phyloP scores from a whole-genome alignment of 73 alveolate species.

The Tetrahymena malaccensis region DNA sequence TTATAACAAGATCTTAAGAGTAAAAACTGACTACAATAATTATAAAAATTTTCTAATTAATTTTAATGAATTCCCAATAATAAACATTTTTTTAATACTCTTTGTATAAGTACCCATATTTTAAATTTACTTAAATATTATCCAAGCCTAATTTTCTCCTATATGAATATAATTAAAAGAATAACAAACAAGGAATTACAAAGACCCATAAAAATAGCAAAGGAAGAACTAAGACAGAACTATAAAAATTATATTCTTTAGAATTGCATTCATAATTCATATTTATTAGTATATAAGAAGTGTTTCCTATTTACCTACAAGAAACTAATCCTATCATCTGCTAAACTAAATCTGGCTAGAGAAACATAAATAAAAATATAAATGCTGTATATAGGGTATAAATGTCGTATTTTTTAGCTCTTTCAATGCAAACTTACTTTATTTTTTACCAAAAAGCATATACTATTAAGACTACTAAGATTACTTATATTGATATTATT shows the following conservation, averaged over 20 bases:
- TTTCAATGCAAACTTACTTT: too few relatives aligned
- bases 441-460: not conserved
- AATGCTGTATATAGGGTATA: not conserved
- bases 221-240: not conserved
- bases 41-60: too few relatives aligned
- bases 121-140: too few relatives aligned
- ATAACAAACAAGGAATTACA: not conserved
- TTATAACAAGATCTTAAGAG: not conserved
- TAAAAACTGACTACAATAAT: too few relatives aligned
- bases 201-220: not conserved
- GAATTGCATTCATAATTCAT: not conserved
- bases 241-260: too few relatives aligned
- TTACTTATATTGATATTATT: not conserved
- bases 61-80: not conserved
- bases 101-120: not conserved
- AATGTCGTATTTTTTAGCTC: not conserved
- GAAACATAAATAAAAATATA: too few relatives aligned
- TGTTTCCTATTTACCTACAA: not conserved
- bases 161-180: too few relatives aligned
- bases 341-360: not conserved
- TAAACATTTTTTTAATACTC: not conserved
- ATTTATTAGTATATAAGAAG: not conserved
- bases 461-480: not conserved
- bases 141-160: not conserved
- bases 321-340: not conserved